Base-by-base conservation (phyloP, 306 rosid species). In the Acacia crassicarpa region DNA sequence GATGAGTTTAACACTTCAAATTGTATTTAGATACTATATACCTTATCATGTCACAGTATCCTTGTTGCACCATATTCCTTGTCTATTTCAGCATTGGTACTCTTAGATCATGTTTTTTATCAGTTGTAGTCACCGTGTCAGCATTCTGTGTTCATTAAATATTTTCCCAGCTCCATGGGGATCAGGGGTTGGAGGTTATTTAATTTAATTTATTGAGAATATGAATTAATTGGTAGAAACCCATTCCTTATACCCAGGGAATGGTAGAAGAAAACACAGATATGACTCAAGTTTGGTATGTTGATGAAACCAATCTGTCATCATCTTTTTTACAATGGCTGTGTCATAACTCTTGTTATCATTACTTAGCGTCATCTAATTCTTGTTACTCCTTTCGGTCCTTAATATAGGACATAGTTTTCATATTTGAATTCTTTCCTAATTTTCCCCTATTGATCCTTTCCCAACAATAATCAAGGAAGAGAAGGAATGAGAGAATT, bases 151-250 rank as follows among this genome's bases (percentile, higher is more conserved):
- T 38, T 35, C 30, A n/a, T 30, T 5, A 54, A 54, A 35, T 38
- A n/a, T 0, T 32, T 51, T 20, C 15, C 20, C 62, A 17, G 17
- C 8, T 17, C 15, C 25, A 69, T 30, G 45, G 72, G 16, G 23
- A 16, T 35, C 16, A 20, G 51, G 53, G 54, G 5, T 22, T 70
- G 56, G 74, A 9, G 51, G 74, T 30, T 73, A 73, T 73, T 32
- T 49, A 27, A 2, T 45, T 45, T 25, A 45, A 19, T 53, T 5
- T 53, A 53, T 19, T 5, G 6, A 17, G 2, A 48, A 71, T 62
- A 62, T 41, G 74, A 38, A 76, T 41, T 63, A 33, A 38, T 75
- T 17, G 41, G 74, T n/a, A 11, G 81, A 25, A 61, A 49, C 67
- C 43, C 44, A 20, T 54, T 56, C 75, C 76, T 23, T 76, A 71